phyloP scores from a whole-genome alignment of 148 eudicot genomes.

The Selenicereus undatus region DNA sequence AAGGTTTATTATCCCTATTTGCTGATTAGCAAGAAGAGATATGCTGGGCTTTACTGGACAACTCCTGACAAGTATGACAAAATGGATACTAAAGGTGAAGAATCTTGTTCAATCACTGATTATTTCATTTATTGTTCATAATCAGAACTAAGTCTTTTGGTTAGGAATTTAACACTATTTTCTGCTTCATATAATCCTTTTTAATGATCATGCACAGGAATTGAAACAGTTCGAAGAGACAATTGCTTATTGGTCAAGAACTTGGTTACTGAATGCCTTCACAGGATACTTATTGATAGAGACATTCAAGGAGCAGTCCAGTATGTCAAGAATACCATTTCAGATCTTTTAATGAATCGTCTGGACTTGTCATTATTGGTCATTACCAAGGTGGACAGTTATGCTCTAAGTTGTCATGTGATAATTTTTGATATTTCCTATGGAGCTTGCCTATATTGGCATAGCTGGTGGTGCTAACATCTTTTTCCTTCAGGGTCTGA shows the following conservation, averaged over 20 bases:
- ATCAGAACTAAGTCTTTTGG: neutral
- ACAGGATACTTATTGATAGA: constrained; percentile 90
- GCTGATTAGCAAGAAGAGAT: constrained; percentile 95
- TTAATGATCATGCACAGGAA: constrained; percentile 48
- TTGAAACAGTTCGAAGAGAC: constrained; percentile 96
- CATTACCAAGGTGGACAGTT: constrained; percentile 74
- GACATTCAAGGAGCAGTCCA: constrained; percentile 93
- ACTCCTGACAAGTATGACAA: constrained; percentile 83
- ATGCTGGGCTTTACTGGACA: constrained; percentile 95
- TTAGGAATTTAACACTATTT: neutral
- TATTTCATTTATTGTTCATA: neutral
- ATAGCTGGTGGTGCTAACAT: constrained; percentile 15
- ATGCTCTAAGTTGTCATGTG: neutral
- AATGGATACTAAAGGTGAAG: constrained; percentile 95
- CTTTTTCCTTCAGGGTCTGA: constrained; percentile 63
- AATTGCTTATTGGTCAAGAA: constrained; percentile 92
- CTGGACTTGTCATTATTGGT: constrained; percentile 93
- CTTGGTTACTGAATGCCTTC: constrained; percentile 86
- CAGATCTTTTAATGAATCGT: constrained; percentile 96
- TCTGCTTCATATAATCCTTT: constrained; percentile 17
- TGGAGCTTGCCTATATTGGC: constrained; percentile 2
- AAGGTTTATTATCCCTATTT: constrained; percentile 93
- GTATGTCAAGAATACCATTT: constrained; percentile 80
- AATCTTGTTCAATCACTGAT: neutral
- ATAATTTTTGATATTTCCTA: neutral